Evolutionary conservation across 2,329 filamentous ascomycete species (phyloP).

Genomic region (Mycosphaerella arachidis): DNA sequence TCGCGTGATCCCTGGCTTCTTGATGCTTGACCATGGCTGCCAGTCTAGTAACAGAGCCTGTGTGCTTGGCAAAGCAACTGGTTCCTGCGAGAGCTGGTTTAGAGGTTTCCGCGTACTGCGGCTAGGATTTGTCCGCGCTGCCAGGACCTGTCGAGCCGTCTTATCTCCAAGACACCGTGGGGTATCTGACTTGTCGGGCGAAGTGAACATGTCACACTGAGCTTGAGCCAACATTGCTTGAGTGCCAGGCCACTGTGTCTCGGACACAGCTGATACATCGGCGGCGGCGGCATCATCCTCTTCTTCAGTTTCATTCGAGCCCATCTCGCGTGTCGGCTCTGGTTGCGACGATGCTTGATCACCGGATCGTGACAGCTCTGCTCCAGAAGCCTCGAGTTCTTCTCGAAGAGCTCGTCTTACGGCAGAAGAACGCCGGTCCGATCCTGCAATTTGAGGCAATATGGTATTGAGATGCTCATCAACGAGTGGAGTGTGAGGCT

Average conservation of each 20-base stretch:
- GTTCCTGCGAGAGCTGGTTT: slow-evolving; percentile 21
- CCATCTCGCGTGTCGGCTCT: not conserved
- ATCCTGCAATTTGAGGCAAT: slow-evolving; percentile 7
- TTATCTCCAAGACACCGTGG: slow-evolving; percentile 9
- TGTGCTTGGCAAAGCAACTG: slow-evolving; percentile 35
- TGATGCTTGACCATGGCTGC: slow-evolving; percentile 40
- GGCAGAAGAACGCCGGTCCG: slow-evolving; percentile 13
- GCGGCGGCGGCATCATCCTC: not conserved
- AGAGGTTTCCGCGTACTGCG: slow-evolving; percentile 15
- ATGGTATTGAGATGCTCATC: slow-evolving; percentile 18
- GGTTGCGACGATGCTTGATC: slow-evolving; percentile 18
- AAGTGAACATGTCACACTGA: slow-evolving; percentile 28
- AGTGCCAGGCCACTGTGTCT: slow-evolving; percentile 25
- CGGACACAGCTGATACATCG: not conserved
- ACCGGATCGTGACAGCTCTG: slow-evolving; percentile 15
- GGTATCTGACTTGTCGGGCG: slow-evolving; percentile 23
- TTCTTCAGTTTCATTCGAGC: not conserved
- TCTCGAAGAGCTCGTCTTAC: slow-evolving; percentile 22
- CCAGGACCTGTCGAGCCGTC: slow-evolving; percentile 30
- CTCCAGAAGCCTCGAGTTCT: slow-evolving; percentile 25
- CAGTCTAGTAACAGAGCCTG: slow-evolving; percentile 42
- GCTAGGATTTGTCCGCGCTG: slow-evolving; percentile 27
- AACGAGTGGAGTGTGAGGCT: slow-evolving; percentile 16
- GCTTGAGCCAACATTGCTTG: slow-evolving; percentile 29
- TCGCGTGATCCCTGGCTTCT: slow-evolving; percentile 30